Evolutionary conservation across 2,329 filamentous ascomycete genomes (phyloP), one percentile per base, ranked within the genome.

Genomic region (Ascochyta lentis): DNA sequence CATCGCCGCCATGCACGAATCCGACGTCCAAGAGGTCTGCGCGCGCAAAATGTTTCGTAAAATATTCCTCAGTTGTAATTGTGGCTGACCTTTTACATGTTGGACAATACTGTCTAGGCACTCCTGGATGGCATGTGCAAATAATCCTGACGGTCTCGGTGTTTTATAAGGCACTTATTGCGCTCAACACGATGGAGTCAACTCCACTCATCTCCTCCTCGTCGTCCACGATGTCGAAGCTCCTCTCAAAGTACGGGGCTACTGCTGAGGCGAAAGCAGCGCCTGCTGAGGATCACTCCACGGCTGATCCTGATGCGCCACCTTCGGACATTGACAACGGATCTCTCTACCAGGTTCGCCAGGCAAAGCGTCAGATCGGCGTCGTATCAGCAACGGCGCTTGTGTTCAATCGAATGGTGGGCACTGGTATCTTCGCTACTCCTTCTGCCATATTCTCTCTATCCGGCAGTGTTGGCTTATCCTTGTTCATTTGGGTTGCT

Each of bases 361-460:
- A 71, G 52, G 64, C 62, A 13, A 71, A 71, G 46, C 67, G 68
- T 52, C 67, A 71, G 49, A 71, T 71, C 24, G 65, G 67, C 24
- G 57, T 70, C 39, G 63, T 58, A 7, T 69, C 68, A 34, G 68
- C 67, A 7, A 47, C 60, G 7, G 66, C 68, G 46, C 58, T 68
- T 54, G 86, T 88, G 69, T 83, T 87, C 72, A 87, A 87, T 76
- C 83, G 85, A 54, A 84, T 88, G 76, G 84, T 89, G 53, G 86
- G 86, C 38, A 88, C 85, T 10, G 86, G 86, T 59, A 88, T 89
- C 72, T 89, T 88, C 63, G 84, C 86, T 1, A 88, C 86, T 0
- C 86, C 86, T 0, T 80, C 80, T 38, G 78, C 81, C 37, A 86
- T 89, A 60, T 77, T 88, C 47, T 65, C 73, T 2, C 79, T 85